Percentiles rank a stretch among this genome's conserved stretches.
Evolutionary conservation across 176 grass and related monocot species (phyloP).

Genomic region (Poa annua): DNA sequence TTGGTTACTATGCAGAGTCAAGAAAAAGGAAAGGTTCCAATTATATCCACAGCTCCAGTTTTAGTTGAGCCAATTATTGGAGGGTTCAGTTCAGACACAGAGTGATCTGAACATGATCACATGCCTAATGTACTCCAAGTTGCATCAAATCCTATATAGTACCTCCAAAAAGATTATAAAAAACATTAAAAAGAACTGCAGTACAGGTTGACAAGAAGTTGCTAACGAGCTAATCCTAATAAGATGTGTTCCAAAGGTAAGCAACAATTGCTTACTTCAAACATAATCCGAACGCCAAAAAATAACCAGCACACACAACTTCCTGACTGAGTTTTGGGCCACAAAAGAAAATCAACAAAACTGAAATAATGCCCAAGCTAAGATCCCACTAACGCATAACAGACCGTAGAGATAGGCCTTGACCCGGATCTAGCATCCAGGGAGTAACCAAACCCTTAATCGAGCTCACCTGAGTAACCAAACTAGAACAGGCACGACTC

Average conservation of each 20-base stretch:
- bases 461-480: not conserved
- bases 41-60: slow-evolving; percentile 30
- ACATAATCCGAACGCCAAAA: not conserved
- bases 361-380: not conserved
- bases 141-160: slow-evolving; percentile 18
- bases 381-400: not conserved
- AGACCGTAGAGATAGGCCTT: not conserved
- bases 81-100: not conserved
- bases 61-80: slow-evolving; percentile 37
- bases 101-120: slow-evolving; percentile 38
- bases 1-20: not conserved
- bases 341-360: not conserved
- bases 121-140: not conserved
- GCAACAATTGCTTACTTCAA: not conserved
- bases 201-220: slow-evolving; percentile 6
- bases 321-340: not conserved
- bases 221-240: not conserved
- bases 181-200: not conserved
- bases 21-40: slow-evolving; percentile 34
- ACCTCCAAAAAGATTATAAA: slow-evolving; percentile 2
- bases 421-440: slow-evolving; percentile 30
- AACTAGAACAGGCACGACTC: not conserved
- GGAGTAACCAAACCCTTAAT: not conserved
- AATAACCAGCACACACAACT: not conserved
- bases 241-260: not conserved